Percentiles rank a stretch among this genome's conserved stretches.
Evolutionary conservation across 192 early-diverging fungal genomes (phyloP).

Genomic region (Chytriomyces confervae): DNA sequence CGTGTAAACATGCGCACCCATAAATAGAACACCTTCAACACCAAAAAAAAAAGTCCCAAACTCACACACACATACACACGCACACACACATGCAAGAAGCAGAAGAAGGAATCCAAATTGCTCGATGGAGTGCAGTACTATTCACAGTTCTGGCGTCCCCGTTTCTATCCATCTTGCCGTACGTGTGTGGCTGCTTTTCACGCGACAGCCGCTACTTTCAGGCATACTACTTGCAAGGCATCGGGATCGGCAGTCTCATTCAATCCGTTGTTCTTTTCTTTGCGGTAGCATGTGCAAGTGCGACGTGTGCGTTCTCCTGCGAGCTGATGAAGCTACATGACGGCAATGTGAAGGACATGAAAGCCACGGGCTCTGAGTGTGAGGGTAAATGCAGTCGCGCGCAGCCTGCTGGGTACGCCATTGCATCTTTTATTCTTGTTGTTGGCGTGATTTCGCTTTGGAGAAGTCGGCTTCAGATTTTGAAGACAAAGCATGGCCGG

Average conservation of each 20-base stretch:
- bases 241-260: conserved; percentile 4
- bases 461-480: neutral
- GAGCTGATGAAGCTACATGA: no score
- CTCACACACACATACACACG: neutral
- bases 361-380: neutral
- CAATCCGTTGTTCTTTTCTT: neutral
- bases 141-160: conserved; percentile 1
- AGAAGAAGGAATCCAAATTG: neutral
- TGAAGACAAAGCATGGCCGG: neutral
- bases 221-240: conserved; percentile 9
- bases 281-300: no score
- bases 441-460: neutral
- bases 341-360: no score
- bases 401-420: neutral
- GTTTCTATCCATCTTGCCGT: neutral
- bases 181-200: neutral
- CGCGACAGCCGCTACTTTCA: neutral
- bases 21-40: neutral
- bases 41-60: neutral
- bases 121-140: neutral
- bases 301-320: no score
- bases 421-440: neutral
- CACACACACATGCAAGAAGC: neutral
- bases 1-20: neutral
- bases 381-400: neutral